Conservation (phyloP, 2,329 filamentous ascomycete genomes). For the Paraphoma chrysanthemicola region DNA sequence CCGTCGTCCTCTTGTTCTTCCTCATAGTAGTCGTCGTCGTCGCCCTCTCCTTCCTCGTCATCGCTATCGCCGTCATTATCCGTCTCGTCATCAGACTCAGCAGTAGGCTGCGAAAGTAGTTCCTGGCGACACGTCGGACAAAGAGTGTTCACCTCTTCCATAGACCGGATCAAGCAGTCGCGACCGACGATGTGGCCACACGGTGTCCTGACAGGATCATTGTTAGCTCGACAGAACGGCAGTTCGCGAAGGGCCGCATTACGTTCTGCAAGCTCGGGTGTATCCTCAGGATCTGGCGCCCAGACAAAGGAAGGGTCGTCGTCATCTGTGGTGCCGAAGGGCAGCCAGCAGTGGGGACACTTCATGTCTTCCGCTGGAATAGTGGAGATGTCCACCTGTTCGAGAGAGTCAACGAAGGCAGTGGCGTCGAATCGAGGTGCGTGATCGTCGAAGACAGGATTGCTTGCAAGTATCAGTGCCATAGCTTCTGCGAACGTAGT, state of each 20-base stretch:
- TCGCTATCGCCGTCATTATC: neutral
- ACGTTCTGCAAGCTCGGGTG: neutral
- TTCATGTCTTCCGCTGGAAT: constrained; percentile 9
- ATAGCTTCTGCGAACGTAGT: neutral
- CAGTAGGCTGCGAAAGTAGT: neutral
- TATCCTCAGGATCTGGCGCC: neutral
- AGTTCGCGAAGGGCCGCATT: constrained; percentile 1
- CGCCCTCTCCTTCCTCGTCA: neutral
- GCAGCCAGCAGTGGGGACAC: constrained; percentile 17
- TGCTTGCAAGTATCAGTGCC: neutral
- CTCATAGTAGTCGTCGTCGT: neutral
- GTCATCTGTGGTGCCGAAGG: constrained; percentile 11
- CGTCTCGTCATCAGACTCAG: neutral
- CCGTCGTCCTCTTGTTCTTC: neutral
- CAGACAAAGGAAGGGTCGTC: constrained; percentile 3
- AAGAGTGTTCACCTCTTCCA: neutral
- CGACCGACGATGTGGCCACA: constrained; percentile 18
- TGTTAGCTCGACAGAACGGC: constrained; percentile 4
- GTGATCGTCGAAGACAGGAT: neutral
- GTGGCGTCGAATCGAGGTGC: neutral
- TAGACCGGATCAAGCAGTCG: constrained; percentile 10
- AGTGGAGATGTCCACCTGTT: constrained; percentile 2
- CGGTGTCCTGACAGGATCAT: constrained; percentile 13
- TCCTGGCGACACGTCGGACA: constrained; percentile 16
- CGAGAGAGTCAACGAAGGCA: constrained; percentile 7